These are phyloP conservation scores for Quercus robur DNA, from an alignment of 306 rosid genomes.

Conservation along the genomic window DNA sequence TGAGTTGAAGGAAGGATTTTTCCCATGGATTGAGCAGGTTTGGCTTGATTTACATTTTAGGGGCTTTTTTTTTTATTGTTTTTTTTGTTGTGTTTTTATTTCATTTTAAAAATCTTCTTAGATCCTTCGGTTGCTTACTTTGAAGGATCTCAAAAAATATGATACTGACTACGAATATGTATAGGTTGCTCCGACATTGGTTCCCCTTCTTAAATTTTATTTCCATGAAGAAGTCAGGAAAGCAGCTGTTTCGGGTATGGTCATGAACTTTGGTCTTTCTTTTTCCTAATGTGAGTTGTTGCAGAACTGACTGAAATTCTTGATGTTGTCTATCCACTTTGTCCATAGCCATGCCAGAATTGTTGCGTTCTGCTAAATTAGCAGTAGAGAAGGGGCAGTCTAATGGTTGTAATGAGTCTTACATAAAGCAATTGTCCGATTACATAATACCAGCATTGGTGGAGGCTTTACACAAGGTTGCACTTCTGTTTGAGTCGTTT, in stretches of 20 bases:
- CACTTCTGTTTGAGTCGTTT: constrained; percentile 3
- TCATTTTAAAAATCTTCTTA: background rate
- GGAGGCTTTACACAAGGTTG: constrained; percentile 95
- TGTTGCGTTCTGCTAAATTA: constrained; percentile 77
- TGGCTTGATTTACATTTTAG: constrained; percentile 1
- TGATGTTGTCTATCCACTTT: constrained; percentile 19
- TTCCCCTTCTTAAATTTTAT: constrained; percentile 96
- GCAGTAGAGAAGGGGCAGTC: constrained; percentile 92
- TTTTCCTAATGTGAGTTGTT: constrained; percentile 1
- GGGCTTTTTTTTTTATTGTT: background rate
- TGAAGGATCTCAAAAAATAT: background rate
- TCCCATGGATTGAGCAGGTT: constrained; percentile 99
- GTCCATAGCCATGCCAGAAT: constrained; percentile 88
- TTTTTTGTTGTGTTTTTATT: background rate
- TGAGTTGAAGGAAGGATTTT: constrained; percentile 98
- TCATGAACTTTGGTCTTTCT: background rate
- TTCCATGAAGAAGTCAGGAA: constrained; percentile 99
- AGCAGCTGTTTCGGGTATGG: constrained; percentile 96
- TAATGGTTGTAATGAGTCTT: constrained; percentile 79
- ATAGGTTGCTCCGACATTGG: constrained; percentile 94
- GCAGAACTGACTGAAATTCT: background rate
- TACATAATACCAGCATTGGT: constrained; percentile 89
- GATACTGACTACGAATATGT: constrained; percentile 26
- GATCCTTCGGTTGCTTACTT: constrained; percentile 6
- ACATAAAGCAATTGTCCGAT: constrained; percentile 87